A percentile compares a stretch with the other conserved stretches of the same genome.
These are phyloP conservation scores for grape (Vitis vinifera) DNA, from an alignment of 164 flowering plant genomes.

Conservation along the genomic window DNA sequence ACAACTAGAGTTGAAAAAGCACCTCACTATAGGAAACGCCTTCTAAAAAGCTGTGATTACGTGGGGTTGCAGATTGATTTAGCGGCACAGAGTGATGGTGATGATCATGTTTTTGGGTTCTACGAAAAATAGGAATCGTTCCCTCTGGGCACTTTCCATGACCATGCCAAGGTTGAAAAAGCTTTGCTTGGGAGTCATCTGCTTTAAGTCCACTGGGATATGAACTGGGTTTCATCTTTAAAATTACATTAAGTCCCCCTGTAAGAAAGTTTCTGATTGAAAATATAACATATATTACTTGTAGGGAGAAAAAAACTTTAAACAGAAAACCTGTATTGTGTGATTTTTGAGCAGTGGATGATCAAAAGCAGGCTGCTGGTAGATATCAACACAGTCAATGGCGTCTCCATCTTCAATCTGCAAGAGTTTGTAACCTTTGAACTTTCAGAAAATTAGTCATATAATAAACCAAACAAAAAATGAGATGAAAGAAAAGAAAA, in stretches of 20 bases:
- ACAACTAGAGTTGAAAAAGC: too few species aligned
- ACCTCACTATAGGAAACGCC: too few species aligned
- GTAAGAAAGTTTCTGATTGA: not conserved
- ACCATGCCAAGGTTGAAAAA: slow-evolving; percentile 4
- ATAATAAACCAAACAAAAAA: too few species aligned
- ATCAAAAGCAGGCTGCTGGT: slow-evolving; percentile 27
- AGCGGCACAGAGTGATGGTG: too few species aligned
- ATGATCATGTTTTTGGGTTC: too few species aligned
- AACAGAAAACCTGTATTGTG: slow-evolving; percentile 15
- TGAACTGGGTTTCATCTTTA: slow-evolving; percentile 17
- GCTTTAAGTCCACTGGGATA: slow-evolving; percentile 7
- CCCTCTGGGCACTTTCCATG: slow-evolving; percentile 21
- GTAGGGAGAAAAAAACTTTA: not conserved
- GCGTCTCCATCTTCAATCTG: slow-evolving; percentile 23
- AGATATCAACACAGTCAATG: slow-evolving; percentile 27
- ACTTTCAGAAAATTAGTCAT: too few species aligned
- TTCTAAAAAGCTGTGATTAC: too few species aligned
- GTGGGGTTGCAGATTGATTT: too few species aligned
- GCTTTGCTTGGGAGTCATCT: not conserved
- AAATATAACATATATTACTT: not conserved
- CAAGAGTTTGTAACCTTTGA: too few species aligned
- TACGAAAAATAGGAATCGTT: not conserved
- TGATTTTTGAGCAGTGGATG: slow-evolving; percentile 25
- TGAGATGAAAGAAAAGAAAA: too few species aligned
- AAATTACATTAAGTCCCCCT: not conserved